These are phyloP conservation scores for Trichoderma koningiopsis DNA, from an alignment of 2,329 filamentous ascomycete genomes.

Conservation along the genomic window DNA sequence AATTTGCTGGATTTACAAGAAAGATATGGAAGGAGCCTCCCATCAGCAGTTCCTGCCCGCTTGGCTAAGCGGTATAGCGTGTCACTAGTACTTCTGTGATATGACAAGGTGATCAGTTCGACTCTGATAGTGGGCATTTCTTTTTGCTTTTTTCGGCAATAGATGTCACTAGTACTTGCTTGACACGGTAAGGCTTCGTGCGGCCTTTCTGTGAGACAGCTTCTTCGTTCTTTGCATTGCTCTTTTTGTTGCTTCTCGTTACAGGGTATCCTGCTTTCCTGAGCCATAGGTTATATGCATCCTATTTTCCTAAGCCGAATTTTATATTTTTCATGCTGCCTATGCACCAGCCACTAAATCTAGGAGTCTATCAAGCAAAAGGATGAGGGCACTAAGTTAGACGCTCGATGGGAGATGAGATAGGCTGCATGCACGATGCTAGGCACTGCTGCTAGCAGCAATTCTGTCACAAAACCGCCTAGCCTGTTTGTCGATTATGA, in stretches of 20 bases:
- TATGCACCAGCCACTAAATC: neutral
- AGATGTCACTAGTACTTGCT: too few relatives aligned
- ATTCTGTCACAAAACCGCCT: neutral
- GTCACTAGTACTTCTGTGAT: conserved; percentile 25
- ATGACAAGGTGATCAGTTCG: conserved; percentile 27
- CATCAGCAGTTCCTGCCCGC: neutral
- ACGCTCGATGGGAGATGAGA: neutral
- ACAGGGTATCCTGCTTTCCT: too few relatives aligned
- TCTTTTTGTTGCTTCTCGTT: neutral
- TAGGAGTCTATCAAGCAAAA: neutral
- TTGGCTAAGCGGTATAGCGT: conserved; percentile 28
- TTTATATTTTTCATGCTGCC: neutral
- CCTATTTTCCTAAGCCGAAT: too few relatives aligned
- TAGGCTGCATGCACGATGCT: neutral
- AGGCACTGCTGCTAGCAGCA: too few relatives aligned
- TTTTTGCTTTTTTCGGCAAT: neutral
- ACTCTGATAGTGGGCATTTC: conserved; percentile 24
- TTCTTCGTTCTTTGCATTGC: neutral
- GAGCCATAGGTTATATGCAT: too few relatives aligned
- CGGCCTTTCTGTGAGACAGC: neutral
- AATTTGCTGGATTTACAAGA: too few relatives aligned
- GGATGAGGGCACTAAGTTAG: neutral
- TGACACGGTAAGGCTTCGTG: neutral
- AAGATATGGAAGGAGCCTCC: too few relatives aligned
- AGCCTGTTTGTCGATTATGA: neutral